Base-by-base conservation (phyloP, 2,329 filamentous ascomycete genomes). In the Colletotrichum coccodes region DNA sequence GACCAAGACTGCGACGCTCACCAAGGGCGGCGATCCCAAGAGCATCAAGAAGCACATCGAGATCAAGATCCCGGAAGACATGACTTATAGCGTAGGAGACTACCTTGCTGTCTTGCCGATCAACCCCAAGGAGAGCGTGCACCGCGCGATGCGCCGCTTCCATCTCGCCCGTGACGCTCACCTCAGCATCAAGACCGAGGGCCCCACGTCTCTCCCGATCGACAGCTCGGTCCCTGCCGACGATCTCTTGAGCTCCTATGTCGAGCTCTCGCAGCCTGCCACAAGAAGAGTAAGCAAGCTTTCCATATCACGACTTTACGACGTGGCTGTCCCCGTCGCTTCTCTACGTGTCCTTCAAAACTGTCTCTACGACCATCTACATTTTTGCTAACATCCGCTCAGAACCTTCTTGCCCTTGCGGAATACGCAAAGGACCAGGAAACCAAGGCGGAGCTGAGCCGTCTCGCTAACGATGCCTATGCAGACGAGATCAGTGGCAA, bases 31-130 rank as follows among this genome's bases (percentile, higher is more conserved):
- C 4, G 81, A 80, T 34, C 21, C 49, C 42, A 77, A 21, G 72
- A 84, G 81, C 0, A 84, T 84, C 34, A 94, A 94, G 82, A 86
- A 87, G 28, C 86, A 91, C 70, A 86, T 94, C n/a, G 89, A 90
- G 72, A 89, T 94, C 42, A 86, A 88, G 70, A 83, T 95, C 1
- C 92, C 93, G 0, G 86, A 84, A 0, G 88, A 86, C 59, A 84
- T 89, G 83, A 85, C 84, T 0, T 95, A 95, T 78, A 85, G 86
- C 36, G 87, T 90, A 2, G 93, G 93, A 14, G 93, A 95, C 75
- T 95, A 96, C 76, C 85, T 95, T 0, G 91, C 91, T 0, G 83
- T 94, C 2, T 82, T 94, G 1, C 93, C 93, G 0, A 80, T 93
- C 40, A 95, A 95, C 75, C 89, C 89, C 1, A 84, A 84, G 60